Conservation (phyloP, 371 early-diverging fungal species). For the Saksenaea vasiformis region DNA sequence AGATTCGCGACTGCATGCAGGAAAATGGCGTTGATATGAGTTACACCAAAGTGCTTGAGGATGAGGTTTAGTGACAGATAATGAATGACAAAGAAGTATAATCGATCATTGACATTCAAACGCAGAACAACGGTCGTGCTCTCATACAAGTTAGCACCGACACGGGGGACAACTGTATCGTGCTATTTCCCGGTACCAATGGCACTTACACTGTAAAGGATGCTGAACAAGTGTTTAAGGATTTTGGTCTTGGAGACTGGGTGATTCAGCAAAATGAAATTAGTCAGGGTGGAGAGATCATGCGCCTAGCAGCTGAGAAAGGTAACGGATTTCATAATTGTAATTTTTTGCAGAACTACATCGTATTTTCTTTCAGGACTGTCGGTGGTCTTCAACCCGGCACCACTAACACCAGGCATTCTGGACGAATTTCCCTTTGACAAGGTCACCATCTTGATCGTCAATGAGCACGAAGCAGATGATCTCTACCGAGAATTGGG, state of each 20-base stretch:
- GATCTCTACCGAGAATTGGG: constrained; percentile 41
- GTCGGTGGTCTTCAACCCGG: constrained; percentile 82
- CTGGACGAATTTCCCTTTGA: constrained; percentile 59
- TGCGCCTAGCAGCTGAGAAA: constrained; percentile 55
- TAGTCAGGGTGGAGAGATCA: constrained; percentile 67
- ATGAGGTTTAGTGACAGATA: constrained; percentile 31
- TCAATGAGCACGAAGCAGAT: constrained; percentile 80
- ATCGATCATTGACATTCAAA: neutral
- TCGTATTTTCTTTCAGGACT: constrained; percentile 42
- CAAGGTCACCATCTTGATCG: constrained; percentile 71
- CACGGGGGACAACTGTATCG: constrained; percentile 84
- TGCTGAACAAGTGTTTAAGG: constrained; percentile 33
- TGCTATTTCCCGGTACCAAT: constrained; percentile 86
- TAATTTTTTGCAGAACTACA: neutral
- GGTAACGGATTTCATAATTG: constrained; percentile 27
- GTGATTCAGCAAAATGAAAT: constrained; percentile 89
- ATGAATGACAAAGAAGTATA: neutral
- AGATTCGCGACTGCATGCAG: constrained; percentile 38
- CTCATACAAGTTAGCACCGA: constrained; percentile 79
- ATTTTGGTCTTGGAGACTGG: constrained; percentile 62
- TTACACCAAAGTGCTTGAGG: constrained; percentile 24
- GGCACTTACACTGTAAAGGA: constrained; percentile 47
- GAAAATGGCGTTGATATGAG: constrained; percentile 47
- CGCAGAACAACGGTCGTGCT: constrained; percentile 79
- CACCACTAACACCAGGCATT: constrained; percentile 72